A percentile compares a stretch with the other conserved stretches of the same genome.
Evolutionary conservation across 1,139 yeast species (phyloP).

Genomic region (Blastobotrys proliferans): DNA sequence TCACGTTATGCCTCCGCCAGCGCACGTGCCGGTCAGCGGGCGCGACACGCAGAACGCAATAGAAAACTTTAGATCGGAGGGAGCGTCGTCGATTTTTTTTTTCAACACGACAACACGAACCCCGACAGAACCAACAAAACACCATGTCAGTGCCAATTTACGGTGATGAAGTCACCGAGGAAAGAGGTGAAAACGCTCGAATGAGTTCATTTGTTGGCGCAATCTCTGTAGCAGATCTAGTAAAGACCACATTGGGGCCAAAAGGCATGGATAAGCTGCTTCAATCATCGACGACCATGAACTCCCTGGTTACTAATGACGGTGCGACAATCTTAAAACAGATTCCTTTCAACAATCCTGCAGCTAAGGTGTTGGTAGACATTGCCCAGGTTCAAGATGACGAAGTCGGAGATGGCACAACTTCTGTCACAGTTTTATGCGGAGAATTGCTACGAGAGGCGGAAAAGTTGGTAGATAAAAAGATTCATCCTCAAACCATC

Average conservation of each 20-base stretch:
- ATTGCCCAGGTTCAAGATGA: conserved; percentile 97
- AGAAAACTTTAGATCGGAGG: no score
- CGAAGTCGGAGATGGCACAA: conserved; percentile 98
- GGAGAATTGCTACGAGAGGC: conserved; percentile 95
- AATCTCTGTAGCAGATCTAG: conserved; percentile 96
- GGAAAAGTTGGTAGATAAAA: conserved; percentile 84
- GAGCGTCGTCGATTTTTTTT: no score
- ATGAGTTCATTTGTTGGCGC: conserved; percentile 97
- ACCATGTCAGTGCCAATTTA: conserved; percentile 77
- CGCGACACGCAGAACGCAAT: neutral
- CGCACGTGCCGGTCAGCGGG: no score
- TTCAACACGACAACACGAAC: neutral
- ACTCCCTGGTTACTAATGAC: conserved; percentile 85
- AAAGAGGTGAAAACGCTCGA: conserved; percentile 90
- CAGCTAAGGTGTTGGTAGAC: conserved; percentile 95
- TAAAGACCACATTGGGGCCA: conserved; percentile 94
- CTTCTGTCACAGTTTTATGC: conserved; percentile 92
- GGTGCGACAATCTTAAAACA: conserved; percentile 96
- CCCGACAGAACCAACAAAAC: neutral
- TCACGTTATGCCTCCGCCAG: no score
- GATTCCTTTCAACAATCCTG: conserved; percentile 95
- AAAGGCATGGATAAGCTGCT: conserved; percentile 97
- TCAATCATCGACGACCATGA: conserved; percentile 79
- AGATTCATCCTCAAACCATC: conserved; percentile 96
- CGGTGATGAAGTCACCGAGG: conserved; percentile 97